Evolutionary conservation across 495 filamentous ascomycete species (phyloP).

Genomic region (Aspergillus affinis): DNA sequence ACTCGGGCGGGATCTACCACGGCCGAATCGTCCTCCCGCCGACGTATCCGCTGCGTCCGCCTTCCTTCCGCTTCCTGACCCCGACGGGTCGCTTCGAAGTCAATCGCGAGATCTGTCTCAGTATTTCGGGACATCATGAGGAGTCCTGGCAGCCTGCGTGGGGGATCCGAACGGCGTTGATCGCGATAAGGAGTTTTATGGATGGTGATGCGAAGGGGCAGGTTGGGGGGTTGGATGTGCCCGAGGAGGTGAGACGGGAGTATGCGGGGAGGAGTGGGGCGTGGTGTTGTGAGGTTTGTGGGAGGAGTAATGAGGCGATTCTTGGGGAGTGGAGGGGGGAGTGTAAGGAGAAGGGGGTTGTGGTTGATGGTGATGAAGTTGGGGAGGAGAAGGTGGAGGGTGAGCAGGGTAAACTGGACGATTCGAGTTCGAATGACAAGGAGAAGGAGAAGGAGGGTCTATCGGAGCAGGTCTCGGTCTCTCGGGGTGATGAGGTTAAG

Average conservation of each 20-base stretch:
- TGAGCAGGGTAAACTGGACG: conserved; percentile 1
- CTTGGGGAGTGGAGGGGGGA: conserved; percentile 63
- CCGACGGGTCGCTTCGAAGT: conserved; percentile 91
- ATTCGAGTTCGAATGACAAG: conserved; percentile 13
- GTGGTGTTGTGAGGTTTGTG: conserved; percentile 69
- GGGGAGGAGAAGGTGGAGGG: conserved; percentile 42
- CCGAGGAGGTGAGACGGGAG: conserved; percentile 56
- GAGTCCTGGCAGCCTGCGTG: conserved; percentile 98
- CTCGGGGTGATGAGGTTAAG: background rate
- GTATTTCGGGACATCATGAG: conserved; percentile 91
- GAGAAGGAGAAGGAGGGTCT: conserved; percentile 1
- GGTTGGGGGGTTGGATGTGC: conserved; percentile 82
- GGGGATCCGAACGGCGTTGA: conserved; percentile 71
- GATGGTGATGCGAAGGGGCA: conserved; percentile 62
- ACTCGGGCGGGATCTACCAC: conserved; percentile 83
- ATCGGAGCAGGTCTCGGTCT: background rate
- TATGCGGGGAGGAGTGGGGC: conserved; percentile 60
- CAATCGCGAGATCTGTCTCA: conserved; percentile 95
- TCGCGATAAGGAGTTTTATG: conserved; percentile 55
- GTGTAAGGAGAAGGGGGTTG: conserved; percentile 51
- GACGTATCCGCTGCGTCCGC: conserved; percentile 84
- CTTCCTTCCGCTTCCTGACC: conserved; percentile 90
- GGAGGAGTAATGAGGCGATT: conserved; percentile 67
- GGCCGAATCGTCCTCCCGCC: conserved; percentile 90
- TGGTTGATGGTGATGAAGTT: conserved; percentile 38